Evolutionary conservation across 2,329 filamentous ascomycete species (phyloP).

Genomic region (Myriangium duriaei): DNA sequence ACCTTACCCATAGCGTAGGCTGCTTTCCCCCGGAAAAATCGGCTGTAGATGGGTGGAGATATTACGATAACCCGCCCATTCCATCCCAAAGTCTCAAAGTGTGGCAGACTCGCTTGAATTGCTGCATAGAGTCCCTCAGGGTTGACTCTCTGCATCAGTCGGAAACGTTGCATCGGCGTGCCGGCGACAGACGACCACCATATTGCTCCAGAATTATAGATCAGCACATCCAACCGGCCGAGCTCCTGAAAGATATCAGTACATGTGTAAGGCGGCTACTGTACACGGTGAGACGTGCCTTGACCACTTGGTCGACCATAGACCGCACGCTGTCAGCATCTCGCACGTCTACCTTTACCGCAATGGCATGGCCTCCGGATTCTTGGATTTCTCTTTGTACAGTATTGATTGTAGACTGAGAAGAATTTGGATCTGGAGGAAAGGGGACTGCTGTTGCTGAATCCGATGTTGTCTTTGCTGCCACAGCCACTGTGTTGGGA

Average conservation of each 20-base stretch:
- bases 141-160: slow-evolving; percentile 62
- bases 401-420: slow-evolving; percentile 64
- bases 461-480: slow-evolving; percentile 62
- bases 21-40: slow-evolving; percentile 77
- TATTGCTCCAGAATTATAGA: slow-evolving; percentile 79
- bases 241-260: slow-evolving; percentile 32
- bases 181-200: slow-evolving; percentile 68
- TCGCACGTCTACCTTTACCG: slow-evolving; percentile 59
- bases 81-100: slow-evolving; percentile 40
- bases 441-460: slow-evolving; percentile 45
- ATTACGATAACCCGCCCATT: slow-evolving; percentile 60
- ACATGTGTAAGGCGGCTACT: no score
- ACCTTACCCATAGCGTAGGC: slow-evolving; percentile 70
- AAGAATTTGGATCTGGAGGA: slow-evolving; percentile 65
- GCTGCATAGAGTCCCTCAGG: slow-evolving; percentile 62
- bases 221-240: slow-evolving; percentile 55
- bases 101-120: slow-evolving; percentile 55
- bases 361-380: slow-evolving; percentile 50
- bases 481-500: slow-evolving; percentile 52
- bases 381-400: slow-evolving; percentile 61
- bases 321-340: slow-evolving; percentile 46
- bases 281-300: slow-evolving; percentile 20
- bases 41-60: slow-evolving; percentile 70
- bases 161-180: slow-evolving; percentile 44
- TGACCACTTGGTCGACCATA: slow-evolving; percentile 47